phyloP scores from a whole-genome alignment of 495 filamentous ascomycete species.

The Aspergillus haitiensis region DNA sequence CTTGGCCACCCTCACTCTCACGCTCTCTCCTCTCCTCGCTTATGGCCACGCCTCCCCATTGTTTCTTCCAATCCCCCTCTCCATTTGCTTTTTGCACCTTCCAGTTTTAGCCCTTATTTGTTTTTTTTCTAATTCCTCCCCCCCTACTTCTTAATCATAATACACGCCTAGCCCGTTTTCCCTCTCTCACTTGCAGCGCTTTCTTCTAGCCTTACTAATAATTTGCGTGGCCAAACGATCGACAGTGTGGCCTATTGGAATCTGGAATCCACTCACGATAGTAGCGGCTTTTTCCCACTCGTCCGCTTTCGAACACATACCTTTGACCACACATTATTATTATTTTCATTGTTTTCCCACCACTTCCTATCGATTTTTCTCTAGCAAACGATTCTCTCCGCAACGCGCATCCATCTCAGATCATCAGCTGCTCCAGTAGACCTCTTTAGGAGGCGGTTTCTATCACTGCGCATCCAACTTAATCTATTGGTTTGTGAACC shows the following conservation, averaged over 20 bases:
- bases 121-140: constrained; percentile 10
- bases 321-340: constrained; percentile 13
- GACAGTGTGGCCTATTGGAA: constrained; percentile 20
- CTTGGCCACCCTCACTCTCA: constrained; percentile 12
- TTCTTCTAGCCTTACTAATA: constrained; percentile 21
- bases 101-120: constrained; percentile 18
- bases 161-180: not conserved
- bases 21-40: constrained; percentile 23
- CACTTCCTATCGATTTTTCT: constrained; percentile 8
- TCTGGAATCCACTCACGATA: constrained; percentile 26
- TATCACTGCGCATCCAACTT: constrained; percentile 1
- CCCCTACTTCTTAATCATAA: constrained; percentile 1
- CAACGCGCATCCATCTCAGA: constrained; percentile 10
- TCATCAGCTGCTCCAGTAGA: not conserved
- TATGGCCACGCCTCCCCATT: constrained; percentile 25
- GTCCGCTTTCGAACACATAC: constrained; percentile 23
- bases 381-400: not conserved
- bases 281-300: constrained; percentile 22
- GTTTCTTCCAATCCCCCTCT: constrained; percentile 11
- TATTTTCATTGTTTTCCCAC: not conserved
- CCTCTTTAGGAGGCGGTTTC: not conserved
- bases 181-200: constrained; percentile 20
- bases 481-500: constrained; percentile 3
- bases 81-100: constrained; percentile 5
- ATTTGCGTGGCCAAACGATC: constrained; percentile 22